phyloP scores from a whole-genome alignment of 1,284 basidiomycete species.

The Sanghuangporus baumii region DNA sequence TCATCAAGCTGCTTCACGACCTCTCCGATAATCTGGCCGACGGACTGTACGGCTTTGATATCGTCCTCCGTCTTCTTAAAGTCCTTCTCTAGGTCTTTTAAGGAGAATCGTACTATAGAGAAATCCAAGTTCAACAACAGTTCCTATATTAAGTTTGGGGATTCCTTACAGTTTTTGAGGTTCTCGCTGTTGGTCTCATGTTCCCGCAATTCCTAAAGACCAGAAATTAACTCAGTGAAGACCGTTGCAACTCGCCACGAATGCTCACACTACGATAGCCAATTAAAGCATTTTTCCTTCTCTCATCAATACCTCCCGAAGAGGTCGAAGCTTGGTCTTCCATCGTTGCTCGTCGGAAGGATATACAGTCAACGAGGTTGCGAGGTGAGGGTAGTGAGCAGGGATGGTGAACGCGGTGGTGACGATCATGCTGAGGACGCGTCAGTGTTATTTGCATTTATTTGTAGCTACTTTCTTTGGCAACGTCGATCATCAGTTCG shows the following conservation, averaged over 20 bases:
- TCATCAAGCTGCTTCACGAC: slow-evolving; percentile 98
- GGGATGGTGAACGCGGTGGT: neutral
- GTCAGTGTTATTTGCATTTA: slow-evolving; percentile 4
- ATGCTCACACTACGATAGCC: slow-evolving; percentile 56
- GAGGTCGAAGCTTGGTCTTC: slow-evolving; percentile 23
- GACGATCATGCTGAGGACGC: neutral
- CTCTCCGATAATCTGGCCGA: slow-evolving; percentile 99
- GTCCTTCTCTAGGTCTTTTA: slow-evolving; percentile 85
- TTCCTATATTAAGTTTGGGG: neutral
- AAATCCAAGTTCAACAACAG: neutral
- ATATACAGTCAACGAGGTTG: neutral
- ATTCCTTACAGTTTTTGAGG: slow-evolving; percentile 78
- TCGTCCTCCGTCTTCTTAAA: slow-evolving; percentile 98
- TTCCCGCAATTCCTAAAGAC: slow-evolving; percentile 78
- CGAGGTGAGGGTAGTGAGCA: neutral
- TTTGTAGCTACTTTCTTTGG: neutral
- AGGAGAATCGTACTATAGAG: slow-evolving; percentile 65
- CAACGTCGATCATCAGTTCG: neutral
- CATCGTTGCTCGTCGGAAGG: neutral
- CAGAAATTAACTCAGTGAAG: slow-evolving; percentile 13
- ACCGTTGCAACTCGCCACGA: neutral
- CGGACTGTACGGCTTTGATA: slow-evolving; percentile 98
- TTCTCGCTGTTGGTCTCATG: slow-evolving; percentile 80
- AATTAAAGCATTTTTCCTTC: slow-evolving; percentile 60
- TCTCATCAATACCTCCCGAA: slow-evolving; percentile 40